phyloP scores from a whole-genome alignment of 306 rosid species.

The Acacia melanoxylon region DNA sequence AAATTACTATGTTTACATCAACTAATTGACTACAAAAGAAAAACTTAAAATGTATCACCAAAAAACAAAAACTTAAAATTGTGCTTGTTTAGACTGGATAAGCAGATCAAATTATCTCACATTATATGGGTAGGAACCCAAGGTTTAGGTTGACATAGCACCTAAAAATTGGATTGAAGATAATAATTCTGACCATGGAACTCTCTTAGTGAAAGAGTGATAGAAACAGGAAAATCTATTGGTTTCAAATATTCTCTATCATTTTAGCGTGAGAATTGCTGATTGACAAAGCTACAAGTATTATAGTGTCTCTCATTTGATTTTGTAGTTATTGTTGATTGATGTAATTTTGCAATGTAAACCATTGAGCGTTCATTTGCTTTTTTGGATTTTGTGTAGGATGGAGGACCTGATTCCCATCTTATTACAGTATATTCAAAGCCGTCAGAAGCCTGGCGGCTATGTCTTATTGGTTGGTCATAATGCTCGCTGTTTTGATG shows the following conservation, averaged over 20 bases:
- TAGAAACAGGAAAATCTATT: constrained; percentile 2
- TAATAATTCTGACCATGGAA: constrained; percentile 7
- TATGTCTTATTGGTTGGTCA: constrained; percentile 69
- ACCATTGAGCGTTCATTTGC: constrained; percentile 12
- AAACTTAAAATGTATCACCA: neutral
- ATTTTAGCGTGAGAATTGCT: neutral
- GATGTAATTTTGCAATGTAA: constrained; percentile 1
- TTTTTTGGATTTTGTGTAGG: constrained; percentile 49
- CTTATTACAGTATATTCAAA: constrained; percentile 56
- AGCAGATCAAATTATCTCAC: neutral
- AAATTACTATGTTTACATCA: neutral
- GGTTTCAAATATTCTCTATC: constrained; percentile 6
- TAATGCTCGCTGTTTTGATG: constrained; percentile 82
- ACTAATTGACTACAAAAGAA: neutral
- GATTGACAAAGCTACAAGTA: neutral
- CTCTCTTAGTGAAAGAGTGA: neutral
- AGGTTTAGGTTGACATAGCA: constrained; percentile 21
- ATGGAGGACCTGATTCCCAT: constrained; percentile 80
- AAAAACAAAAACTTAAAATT: neutral
- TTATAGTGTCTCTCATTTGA: constrained; percentile 14
- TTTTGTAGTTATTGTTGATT: constrained; percentile 2
- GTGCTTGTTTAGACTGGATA: neutral
- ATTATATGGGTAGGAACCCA: neutral
- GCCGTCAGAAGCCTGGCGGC: constrained; percentile 82
- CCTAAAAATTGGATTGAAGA: neutral